Evolutionary conservation across 2,329 filamentous ascomycete genomes (phyloP).

Genomic region (Colletotrichum sp.): DNA sequence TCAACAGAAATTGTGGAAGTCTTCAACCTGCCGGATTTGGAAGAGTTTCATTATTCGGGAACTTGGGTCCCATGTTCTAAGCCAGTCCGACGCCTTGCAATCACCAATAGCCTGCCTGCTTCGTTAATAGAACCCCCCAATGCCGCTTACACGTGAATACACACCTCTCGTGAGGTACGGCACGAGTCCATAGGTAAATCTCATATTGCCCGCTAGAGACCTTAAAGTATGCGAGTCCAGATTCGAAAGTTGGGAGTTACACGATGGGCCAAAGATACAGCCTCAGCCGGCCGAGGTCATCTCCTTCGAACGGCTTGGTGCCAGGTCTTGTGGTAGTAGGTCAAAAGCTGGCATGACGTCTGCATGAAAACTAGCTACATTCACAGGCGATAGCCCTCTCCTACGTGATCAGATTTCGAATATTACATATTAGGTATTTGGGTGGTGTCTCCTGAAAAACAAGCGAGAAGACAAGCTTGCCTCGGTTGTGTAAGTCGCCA

Average conservation of each 20-base stretch:
- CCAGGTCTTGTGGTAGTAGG: too few species aligned
- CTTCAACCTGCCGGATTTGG: too few species aligned
- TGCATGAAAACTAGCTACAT: too few species aligned
- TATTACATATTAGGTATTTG: accelerated
- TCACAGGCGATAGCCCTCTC: too few species aligned
- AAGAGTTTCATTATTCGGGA: too few species aligned
- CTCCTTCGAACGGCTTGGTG: too few species aligned
- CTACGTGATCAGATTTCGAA: not conserved
- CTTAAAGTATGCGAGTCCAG: not conserved
- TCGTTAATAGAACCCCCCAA: accelerated
- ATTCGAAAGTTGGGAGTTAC: not conserved
- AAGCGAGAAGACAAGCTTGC: not conserved
- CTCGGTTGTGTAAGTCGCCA: not conserved
- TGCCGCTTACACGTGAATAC: accelerated
- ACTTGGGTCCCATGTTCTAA: too few species aligned
- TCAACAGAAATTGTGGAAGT: too few species aligned
- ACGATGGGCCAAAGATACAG: not conserved
- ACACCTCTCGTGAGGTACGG: not conserved
- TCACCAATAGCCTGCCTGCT: not conserved
- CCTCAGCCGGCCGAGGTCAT: too few species aligned
- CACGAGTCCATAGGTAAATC: not conserved
- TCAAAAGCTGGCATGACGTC: not conserved
- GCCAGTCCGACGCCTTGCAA: not conserved
- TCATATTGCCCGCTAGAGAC: not conserved
- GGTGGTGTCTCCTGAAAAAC: accelerated